phyloP scores from a whole-genome alignment of 2,329 filamentous ascomycete species.

The Biscogniauxia mediterranea region DNA sequence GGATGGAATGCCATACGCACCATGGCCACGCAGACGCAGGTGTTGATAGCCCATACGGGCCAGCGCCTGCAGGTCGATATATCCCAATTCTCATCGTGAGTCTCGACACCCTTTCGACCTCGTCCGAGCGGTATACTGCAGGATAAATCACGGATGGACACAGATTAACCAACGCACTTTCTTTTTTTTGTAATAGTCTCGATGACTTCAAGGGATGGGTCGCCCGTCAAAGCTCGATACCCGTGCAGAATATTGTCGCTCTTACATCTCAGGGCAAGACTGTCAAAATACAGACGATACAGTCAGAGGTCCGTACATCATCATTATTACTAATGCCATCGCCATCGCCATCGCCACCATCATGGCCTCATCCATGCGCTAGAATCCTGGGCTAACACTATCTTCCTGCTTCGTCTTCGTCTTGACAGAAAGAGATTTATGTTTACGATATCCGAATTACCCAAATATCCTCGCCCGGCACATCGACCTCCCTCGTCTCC shows the following conservation, averaged over 20 bases:
- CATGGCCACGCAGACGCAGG: slow-evolving; percentile 78
- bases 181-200: slow-evolving; percentile 55
- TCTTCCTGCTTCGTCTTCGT: slow-evolving; percentile 1
- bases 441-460: slow-evolving; percentile 84
- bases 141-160: background rate
- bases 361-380: no score
- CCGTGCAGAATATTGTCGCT: slow-evolving; percentile 76
- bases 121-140: slow-evolving; percentile 14
- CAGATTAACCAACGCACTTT: slow-evolving; percentile 12
- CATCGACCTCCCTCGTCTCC: slow-evolving; percentile 43
- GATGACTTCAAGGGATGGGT: slow-evolving; percentile 86
- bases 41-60: slow-evolving; percentile 91
- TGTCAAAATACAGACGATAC: slow-evolving; percentile 75
- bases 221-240: slow-evolving; percentile 69
- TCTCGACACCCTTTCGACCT: slow-evolving; percentile 20
- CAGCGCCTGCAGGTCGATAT: slow-evolving; percentile 79
- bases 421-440: slow-evolving; percentile 74
- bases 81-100: slow-evolving; percentile 71
- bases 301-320: slow-evolving; percentile 64
- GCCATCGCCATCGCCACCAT: no score
- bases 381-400: slow-evolving; percentile 8
- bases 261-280: slow-evolving; percentile 83
- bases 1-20: slow-evolving; percentile 30
- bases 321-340: background rate
- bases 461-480: slow-evolving; percentile 50